Evolutionary conservation across 306 rosid species (phyloP).

Genomic region (Rosa lucieae): DNA sequence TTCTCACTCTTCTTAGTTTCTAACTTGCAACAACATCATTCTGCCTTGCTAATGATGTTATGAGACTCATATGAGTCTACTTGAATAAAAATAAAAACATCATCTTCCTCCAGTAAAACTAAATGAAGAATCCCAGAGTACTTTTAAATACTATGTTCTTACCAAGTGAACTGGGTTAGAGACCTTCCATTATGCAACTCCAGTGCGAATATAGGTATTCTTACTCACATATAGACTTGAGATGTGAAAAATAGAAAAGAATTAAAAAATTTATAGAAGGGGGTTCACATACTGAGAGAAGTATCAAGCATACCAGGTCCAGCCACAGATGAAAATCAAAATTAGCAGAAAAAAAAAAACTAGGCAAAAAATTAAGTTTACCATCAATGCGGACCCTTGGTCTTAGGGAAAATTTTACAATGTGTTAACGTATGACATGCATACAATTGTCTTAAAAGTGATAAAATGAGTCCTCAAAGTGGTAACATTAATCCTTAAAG

Average conservation of each 20-base stretch:
- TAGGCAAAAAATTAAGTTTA: slow-evolving; percentile 31
- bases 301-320: neutral
- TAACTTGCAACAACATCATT: no score
- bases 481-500: no score
- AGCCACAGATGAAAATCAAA: neutral
- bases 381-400: slow-evolving; percentile 95
- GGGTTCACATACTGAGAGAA: neutral
- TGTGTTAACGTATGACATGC: no score
- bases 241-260: slow-evolving; percentile 23
- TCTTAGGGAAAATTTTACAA: no score
- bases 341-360: neutral
- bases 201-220: slow-evolving; percentile 89
- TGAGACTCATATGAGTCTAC: no score
- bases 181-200: slow-evolving; percentile 90
- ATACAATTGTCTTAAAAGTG: no score
- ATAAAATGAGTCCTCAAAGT: no score
- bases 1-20: no score
- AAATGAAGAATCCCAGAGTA: neutral
- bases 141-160: slow-evolving; percentile 12
- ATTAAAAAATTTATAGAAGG: neutral
- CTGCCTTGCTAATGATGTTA: no score
- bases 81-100: no score
- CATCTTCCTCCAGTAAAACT: neutral
- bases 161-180: slow-evolving; percentile 94
- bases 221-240: slow-evolving; percentile 92